Percentiles rank a stretch among this genome's conserved stretches.
These are phyloP conservation scores for Apiospora pterosperma DNA, from an alignment of 2,329 filamentous ascomycete species.

Conservation along the genomic window DNA sequence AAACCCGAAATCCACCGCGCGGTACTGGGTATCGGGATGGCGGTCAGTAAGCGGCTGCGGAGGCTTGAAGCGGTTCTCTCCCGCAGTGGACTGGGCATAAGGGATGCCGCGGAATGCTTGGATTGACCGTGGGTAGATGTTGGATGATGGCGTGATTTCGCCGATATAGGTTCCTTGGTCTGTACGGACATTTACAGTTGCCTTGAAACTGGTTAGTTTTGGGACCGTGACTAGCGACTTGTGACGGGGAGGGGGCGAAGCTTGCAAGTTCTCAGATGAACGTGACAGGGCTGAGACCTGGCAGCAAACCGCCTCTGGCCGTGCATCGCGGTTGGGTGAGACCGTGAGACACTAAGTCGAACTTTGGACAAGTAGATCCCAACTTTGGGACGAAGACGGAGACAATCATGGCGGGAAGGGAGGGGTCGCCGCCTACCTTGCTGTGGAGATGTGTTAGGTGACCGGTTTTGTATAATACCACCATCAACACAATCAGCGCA, in stretches of 20 bases:
- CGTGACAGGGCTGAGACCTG: not conserved
- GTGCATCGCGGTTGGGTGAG: not conserved
- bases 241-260: not conserved
- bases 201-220: not conserved
- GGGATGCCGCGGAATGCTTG: conserved; percentile 49
- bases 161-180: conserved; percentile 39
- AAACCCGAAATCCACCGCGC: conserved; percentile 29
- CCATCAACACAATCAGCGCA: conserved; percentile 10
- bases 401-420: not conserved
- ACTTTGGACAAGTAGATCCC: not conserved
- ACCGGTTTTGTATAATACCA: conserved; percentile 8
- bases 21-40: conserved; percentile 26
- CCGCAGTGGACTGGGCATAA: conserved; percentile 39
- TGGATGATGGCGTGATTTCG: conserved; percentile 24
- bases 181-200: not conserved
- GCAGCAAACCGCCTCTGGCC: not conserved
- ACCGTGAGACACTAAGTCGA: not conserved
- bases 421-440: not conserved
- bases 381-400: not conserved
- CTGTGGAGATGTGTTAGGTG: not conserved
- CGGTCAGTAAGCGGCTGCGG: conserved; percentile 31
- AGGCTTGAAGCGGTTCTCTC: conserved; percentile 42
- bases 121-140: conserved; percentile 34
- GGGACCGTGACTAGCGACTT: too few species aligned
- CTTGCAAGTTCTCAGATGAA: not conserved